Percentiles rank a stretch among this genome's conserved stretches.
phyloP scores from a whole-genome alignment of 2,329 filamentous ascomycete genomes.

The Bipolaris bicolor region DNA sequence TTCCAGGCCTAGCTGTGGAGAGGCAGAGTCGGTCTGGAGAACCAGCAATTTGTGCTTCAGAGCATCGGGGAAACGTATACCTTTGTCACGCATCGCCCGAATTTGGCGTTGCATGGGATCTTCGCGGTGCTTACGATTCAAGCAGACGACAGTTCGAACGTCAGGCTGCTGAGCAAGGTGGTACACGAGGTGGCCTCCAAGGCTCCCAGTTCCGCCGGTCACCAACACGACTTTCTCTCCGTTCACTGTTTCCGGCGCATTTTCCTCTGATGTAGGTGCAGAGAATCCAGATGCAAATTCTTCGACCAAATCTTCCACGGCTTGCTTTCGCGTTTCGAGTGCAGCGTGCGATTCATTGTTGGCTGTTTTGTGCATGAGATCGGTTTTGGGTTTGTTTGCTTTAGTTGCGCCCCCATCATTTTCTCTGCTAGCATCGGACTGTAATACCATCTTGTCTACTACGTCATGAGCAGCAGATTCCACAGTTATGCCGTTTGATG shows the following conservation, averaged over 20 bases:
- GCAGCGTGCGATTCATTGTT: neutral
- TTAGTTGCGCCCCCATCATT: neutral
- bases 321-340: neutral
- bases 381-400: neutral
- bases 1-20: constrained; percentile 57
- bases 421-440: neutral
- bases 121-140: constrained; percentile 52
- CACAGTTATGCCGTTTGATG: neutral
- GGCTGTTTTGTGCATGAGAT: neutral
- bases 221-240: constrained; percentile 39
- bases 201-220: constrained; percentile 49
- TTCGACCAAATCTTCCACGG: neutral
- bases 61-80: constrained; percentile 12
- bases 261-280: neutral
- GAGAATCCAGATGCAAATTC: neutral
- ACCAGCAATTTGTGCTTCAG: constrained; percentile 53
- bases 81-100: constrained; percentile 33
- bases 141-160: constrained; percentile 51
- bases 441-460: neutral
- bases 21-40: constrained; percentile 56
- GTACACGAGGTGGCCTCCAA: constrained; percentile 48
- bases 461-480: neutral
- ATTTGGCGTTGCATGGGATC: constrained; percentile 44
- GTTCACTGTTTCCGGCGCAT: neutral
- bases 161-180: constrained; percentile 31